These are phyloP conservation scores for Suhomyces canberraensis DNA, from an alignment of 805 yeast species.

Conservation along the genomic window DNA sequence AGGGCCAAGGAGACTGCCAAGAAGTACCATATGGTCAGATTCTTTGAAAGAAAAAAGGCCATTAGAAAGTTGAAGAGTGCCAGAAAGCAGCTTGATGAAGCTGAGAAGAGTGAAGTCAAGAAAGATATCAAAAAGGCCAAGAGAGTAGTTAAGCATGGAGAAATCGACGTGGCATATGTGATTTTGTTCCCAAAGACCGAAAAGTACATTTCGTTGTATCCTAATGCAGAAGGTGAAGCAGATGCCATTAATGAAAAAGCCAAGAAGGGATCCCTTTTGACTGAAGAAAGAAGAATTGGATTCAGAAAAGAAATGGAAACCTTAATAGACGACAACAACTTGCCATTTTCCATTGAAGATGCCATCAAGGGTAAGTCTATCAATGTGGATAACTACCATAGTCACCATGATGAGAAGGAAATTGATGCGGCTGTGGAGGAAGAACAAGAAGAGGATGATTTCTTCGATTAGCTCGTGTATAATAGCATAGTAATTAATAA, in stretches of 20 bases:
- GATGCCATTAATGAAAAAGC: conserved; percentile 30
- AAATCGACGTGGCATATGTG: conserved; percentile 71
- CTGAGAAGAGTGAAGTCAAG: conserved; percentile 29
- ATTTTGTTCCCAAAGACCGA: conserved; percentile 73
- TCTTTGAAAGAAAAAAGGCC: conserved; percentile 88
- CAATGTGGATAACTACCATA: conserved; percentile 4
- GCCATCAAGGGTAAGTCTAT: conserved; percentile 39
- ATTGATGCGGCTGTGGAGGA: conserved; percentile 45
- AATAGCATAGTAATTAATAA: conserved; percentile 4
- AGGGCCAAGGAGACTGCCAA: conserved; percentile 53
- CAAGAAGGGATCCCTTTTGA: conserved; percentile 38
- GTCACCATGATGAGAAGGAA: conserved; percentile 17
- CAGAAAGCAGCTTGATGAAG: conserved; percentile 34
- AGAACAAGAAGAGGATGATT: conserved; percentile 27
- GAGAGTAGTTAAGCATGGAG: conserved; percentile 52
- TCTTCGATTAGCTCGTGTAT: conserved; percentile 20
- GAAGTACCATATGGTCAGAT: conserved; percentile 89
- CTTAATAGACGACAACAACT: conserved; percentile 48
- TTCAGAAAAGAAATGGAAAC: conserved; percentile 49
- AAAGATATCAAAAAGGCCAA: conserved; percentile 43
- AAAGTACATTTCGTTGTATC: conserved; percentile 78
- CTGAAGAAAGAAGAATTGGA: conserved; percentile 43
- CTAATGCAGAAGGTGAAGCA: conserved; percentile 36
- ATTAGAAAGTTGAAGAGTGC: conserved; percentile 61
- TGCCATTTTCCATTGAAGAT: conserved; percentile 53